Base-by-base conservation (phyloP, 129 eudicot species). In the Chrysanthemum seticuspe region DNA sequence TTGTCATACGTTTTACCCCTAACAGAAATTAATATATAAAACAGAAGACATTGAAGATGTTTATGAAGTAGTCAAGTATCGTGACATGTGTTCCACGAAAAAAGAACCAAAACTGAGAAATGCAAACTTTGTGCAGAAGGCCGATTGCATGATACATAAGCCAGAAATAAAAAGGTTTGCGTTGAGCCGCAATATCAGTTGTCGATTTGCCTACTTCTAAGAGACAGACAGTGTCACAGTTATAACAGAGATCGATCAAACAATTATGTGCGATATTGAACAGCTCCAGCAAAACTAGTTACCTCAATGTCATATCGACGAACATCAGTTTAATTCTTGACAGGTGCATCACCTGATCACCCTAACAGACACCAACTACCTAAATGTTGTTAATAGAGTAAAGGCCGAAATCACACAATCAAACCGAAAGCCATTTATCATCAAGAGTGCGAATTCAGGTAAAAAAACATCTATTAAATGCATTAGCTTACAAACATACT, bases 311-410 rank as follows among this genome's bases (percentile, higher is more conserved):
- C 7, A 40, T 40, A 40, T 6, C 45, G 45, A 40, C 10, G 1
- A 40, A 40, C 45, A 10, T 3, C 15, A 53, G 12, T 53, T 53
- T 53, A 5, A 12, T 6, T 36, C 13, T 31, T 2, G 51, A 7
- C 27, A 10, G 7, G 9, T 8, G 51, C 25, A n/a, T 11, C 50
- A 1, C 67, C 18, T 10, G 9, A 14, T 10, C 49, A 1, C 68
- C 19, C 21, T 29, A 63, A 63, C 68, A 34, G n/a, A 53, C 48
- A 62, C 67, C 47, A 62, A 62, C 67, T 6, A 64, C 68, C 68
- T 34, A 7, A 36, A 63, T 36, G 25, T n/a, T 56, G 27, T 21
- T 55, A 55, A 6, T 34, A 34, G 7, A 34, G 40, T 34, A 34
- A 34, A 34, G 6, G 21, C 11, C 62, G 27, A 57, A 16, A 57